Evolutionary conservation across 1,284 basidiomycete species (phyloP), one percentile per base, ranked within the genome.

Genomic region (Uromyces viciae-fabae): DNA sequence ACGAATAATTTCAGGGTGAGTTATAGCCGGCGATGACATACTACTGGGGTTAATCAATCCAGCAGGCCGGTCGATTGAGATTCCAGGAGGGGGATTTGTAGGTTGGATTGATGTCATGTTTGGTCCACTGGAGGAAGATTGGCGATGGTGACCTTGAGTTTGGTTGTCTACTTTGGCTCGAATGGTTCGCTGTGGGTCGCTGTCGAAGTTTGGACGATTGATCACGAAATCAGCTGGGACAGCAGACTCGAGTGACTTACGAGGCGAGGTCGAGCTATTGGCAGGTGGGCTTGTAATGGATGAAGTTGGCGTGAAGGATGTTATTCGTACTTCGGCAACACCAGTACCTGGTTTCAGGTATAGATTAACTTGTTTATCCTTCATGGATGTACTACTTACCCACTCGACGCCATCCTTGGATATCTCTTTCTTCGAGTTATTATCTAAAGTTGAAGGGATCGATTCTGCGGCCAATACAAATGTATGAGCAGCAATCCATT

Each of bases 401-500:
- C 79, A 81, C 46, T 81, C 79, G 11, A 69, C 42, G 11, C 52
- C 52, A 22, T 72, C 79, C 60, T 81, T 81, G 4, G 54, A 46
- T 40, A 17, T 3, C 46, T 74, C 60, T 43, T 68, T 62, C 22
- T 19, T 33, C 58, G n/a, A 22, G 40, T 28, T 62, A 17, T 25
- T 52, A 7, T 38, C 52, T 19, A 69, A 73, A 62, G n/a, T 56
- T 38, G 69, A 49, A 19, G 46, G 31, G 31, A 15, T 22, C 2
- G 78, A 25, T 4, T 80, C 78, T 60, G 49, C 28, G 66, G 78
- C 78, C 38, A 60, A 72, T 43, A 81, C 79, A 58, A 81, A 81
- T 33, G 79, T 81, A 43, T 81, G 79, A 42, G 79, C 71, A 33
- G 72, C 72, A 28, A 81, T 81, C 79, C 79, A 81, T 69, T 74